Evolutionary conservation across 805 yeast species (phyloP).

Genomic region (Candida cerambycidarum): DNA sequence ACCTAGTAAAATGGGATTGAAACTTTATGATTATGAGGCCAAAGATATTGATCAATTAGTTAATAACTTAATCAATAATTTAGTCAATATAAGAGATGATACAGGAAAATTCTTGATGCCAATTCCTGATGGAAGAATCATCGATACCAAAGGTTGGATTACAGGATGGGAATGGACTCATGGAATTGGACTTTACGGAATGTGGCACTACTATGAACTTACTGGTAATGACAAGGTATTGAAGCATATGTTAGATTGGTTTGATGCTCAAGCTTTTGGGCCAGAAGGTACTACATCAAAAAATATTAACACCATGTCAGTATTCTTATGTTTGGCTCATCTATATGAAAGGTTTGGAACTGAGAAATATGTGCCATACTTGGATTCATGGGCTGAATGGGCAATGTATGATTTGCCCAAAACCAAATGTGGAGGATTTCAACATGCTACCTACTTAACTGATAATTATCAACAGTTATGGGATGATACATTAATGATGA

Average conservation of each 20-base stretch:
- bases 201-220: slow-evolving; percentile 34
- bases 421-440: slow-evolving; percentile 35
- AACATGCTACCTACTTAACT: slow-evolving; percentile 32
- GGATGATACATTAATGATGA: slow-evolving; percentile 36
- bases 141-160: slow-evolving; percentile 38
- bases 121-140: slow-evolving; percentile 31
- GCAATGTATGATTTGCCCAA: slow-evolving; percentile 27
- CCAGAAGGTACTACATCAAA: slow-evolving; percentile 32
- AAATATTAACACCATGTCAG: slow-evolving; percentile 37
- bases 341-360: slow-evolving; percentile 23
- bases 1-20: slow-evolving; percentile 16
- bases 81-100: slow-evolving; percentile 29
- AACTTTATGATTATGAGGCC: slow-evolving; percentile 16
- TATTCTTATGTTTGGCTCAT: slow-evolving; percentile 30
- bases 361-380: slow-evolving; percentile 23
- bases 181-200: slow-evolving; percentile 37
- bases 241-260: slow-evolving; percentile 28
- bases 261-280: slow-evolving; percentile 24
- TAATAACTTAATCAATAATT: slow-evolving; percentile 21
- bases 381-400: slow-evolving; percentile 37
- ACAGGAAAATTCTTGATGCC: slow-evolving; percentile 29
- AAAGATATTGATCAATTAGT: slow-evolving; percentile 15
- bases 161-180: slow-evolving; percentile 44
- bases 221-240: slow-evolving; percentile 23
- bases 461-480: slow-evolving; percentile 29